Conservation (phyloP, 2,329 filamentous ascomycete genomes). For the Aspergillus sojae region DNA sequence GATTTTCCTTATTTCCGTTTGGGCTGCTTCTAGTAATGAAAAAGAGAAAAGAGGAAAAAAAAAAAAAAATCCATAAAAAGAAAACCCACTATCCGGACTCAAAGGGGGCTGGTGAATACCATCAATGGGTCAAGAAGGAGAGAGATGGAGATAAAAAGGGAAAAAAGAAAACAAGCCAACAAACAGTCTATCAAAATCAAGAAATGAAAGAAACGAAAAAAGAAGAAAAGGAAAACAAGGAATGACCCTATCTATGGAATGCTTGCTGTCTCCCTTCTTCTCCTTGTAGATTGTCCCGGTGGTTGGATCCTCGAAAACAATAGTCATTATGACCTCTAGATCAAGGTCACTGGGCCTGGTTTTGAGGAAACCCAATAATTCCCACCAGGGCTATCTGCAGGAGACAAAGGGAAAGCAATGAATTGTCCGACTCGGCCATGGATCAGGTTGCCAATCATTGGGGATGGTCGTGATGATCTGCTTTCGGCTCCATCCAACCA, state of each 20-base stretch:
- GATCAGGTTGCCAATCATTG: not conserved
- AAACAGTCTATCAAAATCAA: not conserved
- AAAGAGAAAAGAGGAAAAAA: not conserved
- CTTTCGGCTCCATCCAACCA: not conserved
- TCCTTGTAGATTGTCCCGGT: not conserved
- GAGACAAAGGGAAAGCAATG: not conserved
- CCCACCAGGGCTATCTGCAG: not conserved
- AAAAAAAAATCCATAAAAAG: not conserved
- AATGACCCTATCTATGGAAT: not conserved
- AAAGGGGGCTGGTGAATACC: not conserved
- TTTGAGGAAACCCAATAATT: not conserved
- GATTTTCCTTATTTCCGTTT: not conserved
- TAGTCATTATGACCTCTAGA: not conserved
- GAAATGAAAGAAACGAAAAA: not conserved
- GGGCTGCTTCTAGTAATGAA: not conserved
- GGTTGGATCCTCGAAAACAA: not conserved
- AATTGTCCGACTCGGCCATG: constrained; percentile 2
- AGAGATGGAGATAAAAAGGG: not conserved
- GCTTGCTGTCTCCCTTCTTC: not conserved
- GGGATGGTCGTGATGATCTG: not conserved
- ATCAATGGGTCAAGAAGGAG: not conserved
- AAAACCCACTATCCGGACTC: not conserved
- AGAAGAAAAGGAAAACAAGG: not conserved
- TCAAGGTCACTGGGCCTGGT: not conserved
- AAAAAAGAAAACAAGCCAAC: not conserved